Base-by-base conservation (phyloP, 2,329 filamentous ascomycete genomes). In the Aspergillus bombycis region DNA sequence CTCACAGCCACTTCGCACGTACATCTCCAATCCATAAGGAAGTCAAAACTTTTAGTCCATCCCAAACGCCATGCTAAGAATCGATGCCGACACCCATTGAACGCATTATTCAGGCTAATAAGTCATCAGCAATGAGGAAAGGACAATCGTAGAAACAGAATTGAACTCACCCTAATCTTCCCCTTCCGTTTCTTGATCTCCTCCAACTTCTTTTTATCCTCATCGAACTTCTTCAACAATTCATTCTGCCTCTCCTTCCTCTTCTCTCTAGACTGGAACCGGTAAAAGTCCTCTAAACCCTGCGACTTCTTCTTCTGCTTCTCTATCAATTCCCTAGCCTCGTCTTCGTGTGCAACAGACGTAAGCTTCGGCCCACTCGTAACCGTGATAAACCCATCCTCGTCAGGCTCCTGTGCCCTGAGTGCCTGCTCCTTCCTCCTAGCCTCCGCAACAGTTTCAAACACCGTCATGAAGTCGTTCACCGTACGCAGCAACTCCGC, bases 301-400 rank as follows among this genome's bases (percentile, higher is more conserved):
- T 87, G 83, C 71, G 84, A 83, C 78, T 88, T 86, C 79, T 90
- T 87, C 75, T 88, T 81, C 81, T 88, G 85, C 80, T 83, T 85
- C 72, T 79, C 79, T 63, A 83, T 80, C 71, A 86, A 78, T 52
- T 83, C 84, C 73, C 88, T 86, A 19, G 89, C 87, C 71, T 91
- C 93, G 69, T 90, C 90, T 65, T 88, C 85, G 60, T 89, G 86
- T 1, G 91, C 93, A 1, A 92, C 89, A n/a, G 90, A 91, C 8
- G 84, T 84, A 62, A 90, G 83, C 64, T 85, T 84, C 45, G 91
- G 91, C 30, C 93, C 93, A 60, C 91, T 86, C 1, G 89, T 91
- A 28, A 99, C 95, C 4, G 94, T 98, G 56, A 98, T 86, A 76
- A 99, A 99, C 2, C 95, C 95, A 77, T 99, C 95, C 73, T 93